These are phyloP conservation scores for Vigna trinervia DNA, from an alignment of 306 rosid genomes.

Conservation along the genomic window DNA sequence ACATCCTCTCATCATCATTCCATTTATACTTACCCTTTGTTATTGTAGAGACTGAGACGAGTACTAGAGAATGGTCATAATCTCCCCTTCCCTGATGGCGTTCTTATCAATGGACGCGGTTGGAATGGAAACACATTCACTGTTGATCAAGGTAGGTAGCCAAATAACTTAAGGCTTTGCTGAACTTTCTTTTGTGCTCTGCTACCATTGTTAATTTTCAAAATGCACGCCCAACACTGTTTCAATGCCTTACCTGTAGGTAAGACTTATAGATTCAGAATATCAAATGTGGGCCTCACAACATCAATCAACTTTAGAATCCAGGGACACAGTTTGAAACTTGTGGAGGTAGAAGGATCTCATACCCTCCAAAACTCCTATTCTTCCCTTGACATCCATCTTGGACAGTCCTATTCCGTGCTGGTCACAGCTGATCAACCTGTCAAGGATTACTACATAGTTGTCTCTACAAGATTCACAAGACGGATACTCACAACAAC, in stretches of 20 bases:
- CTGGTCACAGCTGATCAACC: constrained; percentile 94
- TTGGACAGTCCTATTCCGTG: constrained; percentile 92
- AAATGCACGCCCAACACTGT: constrained; percentile 27
- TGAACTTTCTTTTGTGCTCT: constrained; percentile 9
- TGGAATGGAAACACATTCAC: constrained; percentile 94
- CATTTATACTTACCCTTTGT: constrained; percentile 11
- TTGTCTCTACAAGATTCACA: constrained; percentile 85
- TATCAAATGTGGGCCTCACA: constrained; percentile 93
- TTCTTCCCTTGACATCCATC: constrained; percentile 85
- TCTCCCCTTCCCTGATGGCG: constrained; percentile 91
- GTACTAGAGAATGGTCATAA: constrained; percentile 71
- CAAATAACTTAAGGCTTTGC: constrained; percentile 2
- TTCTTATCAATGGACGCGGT: constrained; percentile 91
- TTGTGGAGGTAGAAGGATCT: constrained; percentile 96
- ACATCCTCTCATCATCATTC: background rate
- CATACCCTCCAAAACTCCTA: constrained; percentile 87
- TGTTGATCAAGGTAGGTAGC: constrained; percentile 78
- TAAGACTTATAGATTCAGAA: constrained; percentile 86
- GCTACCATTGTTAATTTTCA: constrained; percentile 3
- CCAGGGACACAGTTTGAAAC: constrained; percentile 79
- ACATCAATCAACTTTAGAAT: constrained; percentile 94
- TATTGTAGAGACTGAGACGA: constrained; percentile 68
- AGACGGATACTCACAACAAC: constrained; percentile 76
- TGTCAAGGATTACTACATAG: constrained; percentile 80
- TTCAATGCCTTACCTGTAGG: constrained; percentile 59